Base-by-base conservation (phyloP, 169 alveolate genomes). In the Perkinsus chesapeaki region DNA sequence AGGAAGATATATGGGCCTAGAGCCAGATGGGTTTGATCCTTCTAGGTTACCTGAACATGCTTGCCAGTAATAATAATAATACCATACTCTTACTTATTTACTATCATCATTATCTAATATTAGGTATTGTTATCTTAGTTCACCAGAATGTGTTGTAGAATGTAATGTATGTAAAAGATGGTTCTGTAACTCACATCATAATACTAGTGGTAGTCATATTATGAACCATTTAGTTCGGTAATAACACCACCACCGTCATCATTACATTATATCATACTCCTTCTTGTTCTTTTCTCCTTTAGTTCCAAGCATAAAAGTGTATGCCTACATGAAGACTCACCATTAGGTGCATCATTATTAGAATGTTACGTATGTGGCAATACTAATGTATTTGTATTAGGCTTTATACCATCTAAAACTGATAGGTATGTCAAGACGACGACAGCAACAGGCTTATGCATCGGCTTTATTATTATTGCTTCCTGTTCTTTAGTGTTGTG, bases 351-450 rank as follows among this genome's bases (percentile, higher is more conserved):
- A 36, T 94, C 97, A 12, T 43, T 91, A n/a, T 93, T 97, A n/a
- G 98, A 97, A 92, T 97, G 98, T 93, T 97, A 95, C 91, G 92
- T 94, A 37, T 97, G 98, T 92, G 95, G 96, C n/a, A 93, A 96
- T 90, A 95, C 95, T 91, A 97, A 96, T 92, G 95, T 97, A 36
- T 97, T 97, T 82, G 39, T 96, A 39, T 95, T 97, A 20, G 98
- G 98, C 0, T 95, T 96, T 73, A 95, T 96, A 39, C 96, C 98
- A 0, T 95, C 98, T 0, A 94, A 96, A 0, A 92, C 93, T 39
- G 98, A 96, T 60, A 92, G 98, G 92, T 97, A 96, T 27, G 37
- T 34, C 72, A 37, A 19, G 43, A 20, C 39, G 92, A 92, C 7
- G 27, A 5, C 36, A 3, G n/a, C 34, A n/a, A 23, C 16, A 3